Percentiles rank a stretch among this genome's conserved stretches.
Conservation (phyloP, 345 rosid species). For the Citrus hindsii region DNA sequence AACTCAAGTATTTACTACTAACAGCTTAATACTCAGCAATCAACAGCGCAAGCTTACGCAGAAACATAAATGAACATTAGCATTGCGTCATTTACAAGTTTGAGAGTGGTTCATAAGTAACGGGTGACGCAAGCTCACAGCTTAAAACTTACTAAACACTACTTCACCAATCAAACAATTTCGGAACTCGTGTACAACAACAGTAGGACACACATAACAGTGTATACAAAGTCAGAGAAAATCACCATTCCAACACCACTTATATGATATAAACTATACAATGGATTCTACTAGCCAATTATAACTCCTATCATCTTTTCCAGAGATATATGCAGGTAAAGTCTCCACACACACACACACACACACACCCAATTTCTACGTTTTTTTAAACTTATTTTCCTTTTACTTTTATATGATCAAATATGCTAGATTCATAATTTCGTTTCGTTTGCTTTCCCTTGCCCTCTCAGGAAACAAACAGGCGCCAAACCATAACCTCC, state of each 20-base stretch:
- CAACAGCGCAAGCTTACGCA: neutral
- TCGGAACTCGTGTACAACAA: neutral
- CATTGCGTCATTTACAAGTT: neutral
- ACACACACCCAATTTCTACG: neutral
- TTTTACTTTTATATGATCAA: neutral
- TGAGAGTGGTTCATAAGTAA: neutral
- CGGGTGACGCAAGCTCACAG: neutral
- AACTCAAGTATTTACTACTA: neutral
- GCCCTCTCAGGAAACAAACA: constrained; percentile 6
- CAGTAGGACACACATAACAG: neutral
- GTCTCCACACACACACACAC: no score
- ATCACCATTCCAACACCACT: neutral
- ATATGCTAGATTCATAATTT: neutral
- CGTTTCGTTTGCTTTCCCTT: neutral
- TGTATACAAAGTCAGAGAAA: neutral
- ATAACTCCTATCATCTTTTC: neutral
- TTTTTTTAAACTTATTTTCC: neutral
- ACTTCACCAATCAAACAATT: neutral
- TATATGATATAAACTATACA: neutral
- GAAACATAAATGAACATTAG: neutral
- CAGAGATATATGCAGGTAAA: no score
- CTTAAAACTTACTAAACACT: neutral
- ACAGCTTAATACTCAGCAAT: neutral
- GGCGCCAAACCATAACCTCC: neutral
- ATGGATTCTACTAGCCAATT: neutral